Conservation (phyloP, 1,284 basidiomycete genomes). For the Xanthoconium separans region DNA sequence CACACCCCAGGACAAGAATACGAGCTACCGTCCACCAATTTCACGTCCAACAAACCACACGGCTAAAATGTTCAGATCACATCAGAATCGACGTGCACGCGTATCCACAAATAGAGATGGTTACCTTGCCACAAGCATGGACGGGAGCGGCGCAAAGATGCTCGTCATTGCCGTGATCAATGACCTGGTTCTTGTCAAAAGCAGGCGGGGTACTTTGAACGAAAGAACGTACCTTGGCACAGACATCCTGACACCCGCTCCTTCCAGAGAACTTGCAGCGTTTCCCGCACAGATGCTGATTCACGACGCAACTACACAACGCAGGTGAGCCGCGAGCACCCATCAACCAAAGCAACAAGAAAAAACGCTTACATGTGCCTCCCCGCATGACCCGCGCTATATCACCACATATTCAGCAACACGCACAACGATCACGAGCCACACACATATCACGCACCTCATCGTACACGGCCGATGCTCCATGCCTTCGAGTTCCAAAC, state of each 20-base stretch:
- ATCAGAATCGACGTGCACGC: neutral
- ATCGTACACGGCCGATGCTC: constrained; percentile 40
- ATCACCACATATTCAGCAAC: neutral
- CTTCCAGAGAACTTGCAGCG: constrained; percentile 33
- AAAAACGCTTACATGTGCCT: constrained; percentile 45
- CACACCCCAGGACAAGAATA: constrained; percentile 49
- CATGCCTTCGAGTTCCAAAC: constrained; percentile 34
- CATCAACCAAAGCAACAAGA: neutral
- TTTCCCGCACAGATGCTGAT: constrained; percentile 44
- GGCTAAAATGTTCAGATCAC: constrained; percentile 33
- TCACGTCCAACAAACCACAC: constrained; percentile 41
- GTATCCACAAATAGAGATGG: neutral
- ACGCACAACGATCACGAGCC: neutral
- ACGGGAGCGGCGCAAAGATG: constrained; percentile 53
- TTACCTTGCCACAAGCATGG: constrained; percentile 56
- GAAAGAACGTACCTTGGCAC: constrained; percentile 42
- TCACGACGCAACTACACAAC: constrained; percentile 44
- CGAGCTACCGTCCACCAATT: constrained; percentile 28
- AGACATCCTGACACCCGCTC: constrained; percentile 48
- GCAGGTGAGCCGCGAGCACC: neutral
- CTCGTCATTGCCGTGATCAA: constrained; percentile 43
- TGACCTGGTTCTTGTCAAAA: constrained; percentile 32
- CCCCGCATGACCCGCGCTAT: constrained; percentile 58
- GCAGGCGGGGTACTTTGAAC: neutral
- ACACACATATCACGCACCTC: constrained; percentile 36